Evolutionary conservation across 768 basidiomycete genomes (phyloP).

Genomic region (Lactifluus hygrophoroides): DNA sequence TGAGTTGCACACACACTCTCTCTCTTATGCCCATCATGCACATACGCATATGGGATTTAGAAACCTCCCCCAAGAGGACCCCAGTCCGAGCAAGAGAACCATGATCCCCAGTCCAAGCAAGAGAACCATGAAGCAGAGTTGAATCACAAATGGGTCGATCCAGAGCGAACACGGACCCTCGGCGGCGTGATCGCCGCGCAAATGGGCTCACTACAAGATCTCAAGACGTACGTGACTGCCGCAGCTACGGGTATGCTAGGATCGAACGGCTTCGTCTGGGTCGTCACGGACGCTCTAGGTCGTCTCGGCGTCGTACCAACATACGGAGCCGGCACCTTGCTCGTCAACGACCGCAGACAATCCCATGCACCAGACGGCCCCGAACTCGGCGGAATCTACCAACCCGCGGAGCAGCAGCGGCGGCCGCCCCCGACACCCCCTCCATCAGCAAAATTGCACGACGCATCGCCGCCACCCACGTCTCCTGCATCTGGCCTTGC

Average conservation of each 20-base stretch:
- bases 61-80: too few relatives aligned
- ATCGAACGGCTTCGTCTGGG: constrained; percentile 79
- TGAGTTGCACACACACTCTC: constrained; percentile 33
- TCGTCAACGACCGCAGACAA: constrained; percentile 40
- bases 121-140: constrained; percentile 28
- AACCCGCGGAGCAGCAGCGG: constrained; percentile 1
- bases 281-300: constrained; percentile 60
- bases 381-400: constrained; percentile 7
- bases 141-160: constrained; percentile 24
- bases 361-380: background rate
- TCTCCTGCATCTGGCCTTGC: constrained; percentile 5
- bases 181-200: constrained; percentile 33
- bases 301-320: constrained; percentile 73
- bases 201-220: constrained; percentile 54
- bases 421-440: background rate
- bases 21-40: too few relatives aligned
- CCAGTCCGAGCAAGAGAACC: too few relatives aligned
- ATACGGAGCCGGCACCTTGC: constrained; percentile 81
- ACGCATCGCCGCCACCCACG: background rate
- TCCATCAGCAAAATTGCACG: background rate
- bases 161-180: constrained; percentile 31
- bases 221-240: constrained; percentile 71
- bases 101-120: too few relatives aligned
- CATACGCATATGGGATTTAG: too few relatives aligned
- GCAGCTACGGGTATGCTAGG: constrained; percentile 65